A percentile compares a stretch with the other conserved stretches of the same genome.
Evolutionary conservation across 208 protist species (phyloP).

Genomic region (Leishmania tarentolae): DNA sequence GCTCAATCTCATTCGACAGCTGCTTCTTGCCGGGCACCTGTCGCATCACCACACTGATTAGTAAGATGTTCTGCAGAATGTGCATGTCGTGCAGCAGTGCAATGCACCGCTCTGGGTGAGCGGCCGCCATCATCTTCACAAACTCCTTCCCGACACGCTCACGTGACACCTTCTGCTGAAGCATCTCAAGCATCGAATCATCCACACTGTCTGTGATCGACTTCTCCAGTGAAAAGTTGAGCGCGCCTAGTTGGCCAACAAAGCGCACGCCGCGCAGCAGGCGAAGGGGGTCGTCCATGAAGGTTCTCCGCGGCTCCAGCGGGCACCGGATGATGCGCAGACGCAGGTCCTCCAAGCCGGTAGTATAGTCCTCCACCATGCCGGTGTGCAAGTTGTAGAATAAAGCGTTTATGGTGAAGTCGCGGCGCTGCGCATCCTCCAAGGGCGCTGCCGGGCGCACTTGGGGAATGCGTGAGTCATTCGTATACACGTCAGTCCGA

Average conservation of each 20-base stretch:
- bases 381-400: constrained; percentile 98
- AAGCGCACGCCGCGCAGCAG: constrained; percentile 94
- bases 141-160: constrained; percentile 89
- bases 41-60: constrained; percentile 64
- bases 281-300: constrained; percentile 94
- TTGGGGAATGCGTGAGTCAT: constrained; percentile 91
- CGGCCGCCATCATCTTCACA: constrained; percentile 74
- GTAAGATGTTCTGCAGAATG: constrained; percentile 67
- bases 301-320: constrained; percentile 80
- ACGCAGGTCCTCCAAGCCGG: constrained; percentile 90
- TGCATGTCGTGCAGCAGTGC: constrained; percentile 53
- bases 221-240: constrained; percentile 83
- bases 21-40: constrained; percentile 43
- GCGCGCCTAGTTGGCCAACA: constrained; percentile 81
- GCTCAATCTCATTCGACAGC: constrained; percentile 46
- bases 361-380: constrained; percentile 95
- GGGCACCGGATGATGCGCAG: constrained; percentile 90
- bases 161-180: constrained; percentile 82
- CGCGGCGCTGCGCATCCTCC: constrained; percentile 96
- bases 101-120: constrained; percentile 63
- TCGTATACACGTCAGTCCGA: constrained; percentile 93
- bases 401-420: constrained; percentile 99
- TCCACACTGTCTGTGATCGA: constrained; percentile 57
- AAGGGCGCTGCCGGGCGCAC: constrained; percentile 74
- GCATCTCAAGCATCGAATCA: constrained; percentile 46